Evolutionary conservation across 208 protist species (phyloP).

Genomic region (Trypanosoma mega): DNA sequence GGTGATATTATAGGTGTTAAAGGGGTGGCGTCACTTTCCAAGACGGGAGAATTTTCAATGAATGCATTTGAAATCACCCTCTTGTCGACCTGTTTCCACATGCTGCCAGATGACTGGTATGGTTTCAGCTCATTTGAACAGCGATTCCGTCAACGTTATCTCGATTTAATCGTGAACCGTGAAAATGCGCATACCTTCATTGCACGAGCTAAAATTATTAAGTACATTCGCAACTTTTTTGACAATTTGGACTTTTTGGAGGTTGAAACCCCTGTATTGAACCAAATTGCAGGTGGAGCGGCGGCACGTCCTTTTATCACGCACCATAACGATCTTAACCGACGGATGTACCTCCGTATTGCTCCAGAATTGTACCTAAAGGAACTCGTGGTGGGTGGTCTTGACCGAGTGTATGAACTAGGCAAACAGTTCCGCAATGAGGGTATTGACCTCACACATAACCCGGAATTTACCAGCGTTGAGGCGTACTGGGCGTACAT

Average conservation of each 20-base stretch:
- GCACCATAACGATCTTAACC: slow-evolving; percentile 99
- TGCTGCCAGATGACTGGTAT: slow-evolving; percentile 96
- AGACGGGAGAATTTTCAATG: slow-evolving; percentile 91
- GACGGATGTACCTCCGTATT: slow-evolving; percentile 98
- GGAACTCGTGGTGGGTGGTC: slow-evolving; percentile 98
- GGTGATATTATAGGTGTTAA: slow-evolving; percentile 98
- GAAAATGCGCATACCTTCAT: slow-evolving; percentile 94
- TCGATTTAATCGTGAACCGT: slow-evolving; percentile 99
- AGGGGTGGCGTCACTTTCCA: slow-evolving; percentile 90
- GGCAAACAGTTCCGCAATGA: slow-evolving; percentile 99
- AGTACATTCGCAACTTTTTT: slow-evolving; percentile 97
- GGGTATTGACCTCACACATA: slow-evolving; percentile 98
- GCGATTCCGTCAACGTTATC: slow-evolving; percentile 97
- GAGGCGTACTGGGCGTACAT: slow-evolving; percentile 99
- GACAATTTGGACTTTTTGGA: slow-evolving; percentile 96
- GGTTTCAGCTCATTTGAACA: slow-evolving; percentile 95
- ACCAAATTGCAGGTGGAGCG: slow-evolving; percentile 98
- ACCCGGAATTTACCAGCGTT: slow-evolving; percentile 99
- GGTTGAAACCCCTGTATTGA: slow-evolving; percentile 99
- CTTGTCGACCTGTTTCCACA: slow-evolving; percentile 98
- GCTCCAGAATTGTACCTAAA: slow-evolving; percentile 99
- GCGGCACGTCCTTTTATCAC: slow-evolving; percentile 99
- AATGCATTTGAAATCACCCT: slow-evolving; percentile 82
- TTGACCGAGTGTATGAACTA: slow-evolving; percentile 99
- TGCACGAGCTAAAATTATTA: slow-evolving; percentile 94